phyloP scores from a whole-genome alignment of 495 filamentous ascomycete genomes.

The Lophium mytilinum region DNA sequence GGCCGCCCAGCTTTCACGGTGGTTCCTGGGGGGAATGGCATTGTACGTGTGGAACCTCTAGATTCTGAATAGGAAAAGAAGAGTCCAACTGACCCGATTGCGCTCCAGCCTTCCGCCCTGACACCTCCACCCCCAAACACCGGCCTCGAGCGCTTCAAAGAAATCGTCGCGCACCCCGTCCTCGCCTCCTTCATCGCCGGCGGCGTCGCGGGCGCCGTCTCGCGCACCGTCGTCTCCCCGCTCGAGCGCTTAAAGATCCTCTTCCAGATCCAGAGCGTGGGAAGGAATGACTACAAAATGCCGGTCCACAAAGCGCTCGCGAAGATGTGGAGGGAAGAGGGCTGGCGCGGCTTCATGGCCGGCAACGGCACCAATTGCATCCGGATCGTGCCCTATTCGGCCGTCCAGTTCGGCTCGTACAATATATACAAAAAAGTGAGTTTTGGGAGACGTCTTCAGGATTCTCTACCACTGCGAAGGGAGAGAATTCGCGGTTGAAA shows the following conservation, averaged over 20 bases:
- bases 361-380: slow-evolving; percentile 98
- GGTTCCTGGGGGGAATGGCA: not conserved
- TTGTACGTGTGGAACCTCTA: slow-evolving; percentile 5
- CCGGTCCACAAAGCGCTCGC: slow-evolving; percentile 78
- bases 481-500: not conserved
- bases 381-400: slow-evolving; percentile 94
- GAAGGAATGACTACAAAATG: slow-evolving; percentile 84
- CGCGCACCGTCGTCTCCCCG: slow-evolving; percentile 90
- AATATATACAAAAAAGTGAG: slow-evolving; percentile 92
- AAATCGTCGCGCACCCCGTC: slow-evolving; percentile 60
- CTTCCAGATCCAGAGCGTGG: slow-evolving; percentile 89
- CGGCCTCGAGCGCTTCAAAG: slow-evolving; percentile 12
- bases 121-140: slow-evolving; percentile 6
- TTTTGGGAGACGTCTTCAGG: slow-evolving; percentile 2
- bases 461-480: not conserved
- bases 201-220: slow-evolving; percentile 93
- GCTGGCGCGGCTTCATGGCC: slow-evolving; percentile 91
- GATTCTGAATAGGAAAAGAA: not conserved
- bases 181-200: slow-evolving; percentile 91
- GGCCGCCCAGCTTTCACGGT: slow-evolving; percentile 4
- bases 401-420: slow-evolving; percentile 95
- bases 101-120: slow-evolving; percentile 5
- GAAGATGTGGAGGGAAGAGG: slow-evolving; percentile 96
- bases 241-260: slow-evolving; percentile 93
- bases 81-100: not conserved